These are phyloP conservation scores for Salmacisia buchloeana DNA, from an alignment of 1,284 basidiomycete species.

Conservation along the genomic window DNA sequence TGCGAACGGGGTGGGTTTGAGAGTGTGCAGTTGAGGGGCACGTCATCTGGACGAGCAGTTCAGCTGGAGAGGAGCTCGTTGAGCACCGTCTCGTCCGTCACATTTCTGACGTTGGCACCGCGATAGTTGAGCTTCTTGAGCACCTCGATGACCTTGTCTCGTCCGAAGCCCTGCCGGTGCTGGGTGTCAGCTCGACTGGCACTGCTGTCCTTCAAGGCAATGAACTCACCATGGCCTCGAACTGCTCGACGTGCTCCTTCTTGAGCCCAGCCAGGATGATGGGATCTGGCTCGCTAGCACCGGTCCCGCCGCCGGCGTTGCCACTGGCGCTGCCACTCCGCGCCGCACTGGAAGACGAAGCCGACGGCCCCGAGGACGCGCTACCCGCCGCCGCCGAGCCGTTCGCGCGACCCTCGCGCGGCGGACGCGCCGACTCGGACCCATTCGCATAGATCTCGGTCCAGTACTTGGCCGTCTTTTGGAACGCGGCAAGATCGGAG, in stretches of 20 bases:
- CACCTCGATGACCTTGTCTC: conserved; percentile 76
- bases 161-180: conserved; percentile 59
- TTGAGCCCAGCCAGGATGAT: conserved; percentile 55
- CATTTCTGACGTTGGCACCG: conserved; percentile 58
- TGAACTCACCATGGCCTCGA: conserved; percentile 48
- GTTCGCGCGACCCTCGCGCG: background rate
- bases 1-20: too few relatives aligned
- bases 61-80: conserved; percentile 27
- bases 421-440: conserved; percentile 24
- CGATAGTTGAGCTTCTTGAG: conserved; percentile 86
- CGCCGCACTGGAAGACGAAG: background rate
- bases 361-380: background rate
- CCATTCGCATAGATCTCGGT: conserved; percentile 44
- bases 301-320: conserved; percentile 13
- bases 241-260: conserved; percentile 54
- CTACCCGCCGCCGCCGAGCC: background rate
- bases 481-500: conserved; percentile 77
- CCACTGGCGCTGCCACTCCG: conserved; percentile 58
- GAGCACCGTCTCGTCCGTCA: conserved; percentile 38
- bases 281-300: conserved; percentile 29
- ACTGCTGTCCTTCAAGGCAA: background rate
- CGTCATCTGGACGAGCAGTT: too few relatives aligned
- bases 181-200: conserved; percentile 53
- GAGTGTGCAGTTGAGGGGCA: too few relatives aligned
- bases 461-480: conserved; percentile 91